Evolutionary conservation across 164 flowering plant species (phyloP).

Genomic region (Dillenia suffruticosa): DNA sequence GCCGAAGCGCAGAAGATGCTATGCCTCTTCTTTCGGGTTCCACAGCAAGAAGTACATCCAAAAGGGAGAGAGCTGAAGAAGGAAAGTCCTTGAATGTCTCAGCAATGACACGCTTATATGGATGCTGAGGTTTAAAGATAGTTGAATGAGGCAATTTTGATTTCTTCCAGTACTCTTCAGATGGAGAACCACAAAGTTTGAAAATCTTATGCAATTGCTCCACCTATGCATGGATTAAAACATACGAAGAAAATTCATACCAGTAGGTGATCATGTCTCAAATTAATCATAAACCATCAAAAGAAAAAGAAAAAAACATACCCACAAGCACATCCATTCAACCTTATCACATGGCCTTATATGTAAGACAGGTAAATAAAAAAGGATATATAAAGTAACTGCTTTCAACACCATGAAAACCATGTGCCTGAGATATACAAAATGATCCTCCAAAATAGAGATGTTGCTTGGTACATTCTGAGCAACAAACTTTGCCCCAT

Average conservation of each 20-base stretch:
- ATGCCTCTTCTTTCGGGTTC: constrained; percentile 73
- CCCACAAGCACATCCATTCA: not conserved
- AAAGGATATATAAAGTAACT: too few relatives aligned
- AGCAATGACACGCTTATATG: constrained; percentile 59
- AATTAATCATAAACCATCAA: not conserved
- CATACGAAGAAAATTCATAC: not conserved
- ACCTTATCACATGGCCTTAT: too few relatives aligned
- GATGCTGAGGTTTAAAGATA: constrained; percentile 80
- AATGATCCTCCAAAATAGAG: too few relatives aligned
- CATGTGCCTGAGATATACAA: too few relatives aligned
- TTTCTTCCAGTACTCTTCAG: constrained; percentile 82
- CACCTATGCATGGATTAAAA: constrained; percentile 32
- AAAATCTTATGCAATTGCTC: constrained; percentile 92
- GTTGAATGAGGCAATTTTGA: constrained; percentile 81
- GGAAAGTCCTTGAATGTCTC: constrained; percentile 82
- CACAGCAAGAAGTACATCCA: constrained; percentile 77
- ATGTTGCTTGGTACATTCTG: too few relatives aligned
- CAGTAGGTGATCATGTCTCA: not conserved
- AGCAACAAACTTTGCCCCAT: too few relatives aligned
- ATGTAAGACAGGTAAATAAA: too few relatives aligned
- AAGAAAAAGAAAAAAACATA: not conserved
- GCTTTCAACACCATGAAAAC: too few relatives aligned
- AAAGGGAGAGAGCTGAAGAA: constrained; percentile 53
- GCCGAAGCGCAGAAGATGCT: constrained; percentile 68
- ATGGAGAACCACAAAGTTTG: constrained; percentile 93